Evolutionary conservation across 768 basidiomycete species (phyloP).

Genomic region (Collybiopsis confluens): DNA sequence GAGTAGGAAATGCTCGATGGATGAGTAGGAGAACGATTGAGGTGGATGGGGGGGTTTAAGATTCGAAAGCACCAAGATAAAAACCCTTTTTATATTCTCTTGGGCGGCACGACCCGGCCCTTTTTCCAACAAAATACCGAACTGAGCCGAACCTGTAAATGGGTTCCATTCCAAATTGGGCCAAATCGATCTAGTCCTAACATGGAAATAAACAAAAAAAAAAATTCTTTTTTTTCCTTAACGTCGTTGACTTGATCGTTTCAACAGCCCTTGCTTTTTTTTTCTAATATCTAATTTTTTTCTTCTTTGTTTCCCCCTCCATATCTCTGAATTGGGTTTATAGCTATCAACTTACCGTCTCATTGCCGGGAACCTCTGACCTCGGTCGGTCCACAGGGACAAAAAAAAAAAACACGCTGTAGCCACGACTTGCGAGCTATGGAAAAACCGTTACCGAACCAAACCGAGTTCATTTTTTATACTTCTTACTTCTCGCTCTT

Average conservation of each 20-base stretch:
- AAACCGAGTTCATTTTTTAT: slow-evolving; percentile 2
- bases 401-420: slow-evolving; percentile 29
- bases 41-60: not conserved
- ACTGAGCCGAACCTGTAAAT: not conserved
- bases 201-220: too few relatives aligned
- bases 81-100: not conserved
- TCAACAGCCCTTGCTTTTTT: too few relatives aligned
- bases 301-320: too few relatives aligned
- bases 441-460: slow-evolving; percentile 7
- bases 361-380: slow-evolving; percentile 17
- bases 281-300: too few relatives aligned
- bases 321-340: not conserved
- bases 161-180: not conserved
- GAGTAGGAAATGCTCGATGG: not conserved
- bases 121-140: too few relatives aligned
- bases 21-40: not conserved
- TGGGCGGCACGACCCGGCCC: slow-evolving; percentile 1
- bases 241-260: too few relatives aligned
- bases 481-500: too few relatives aligned
- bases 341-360: not conserved
- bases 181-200: not conserved
- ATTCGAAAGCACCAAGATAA: too few relatives aligned
- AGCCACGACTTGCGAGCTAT: slow-evolving; percentile 15
- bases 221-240: too few relatives aligned
- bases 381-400: too few relatives aligned